Conservation (phyloP, 225 moss, liverwort and hornwort genomes). For the Pseudisothecium myosuroides region DNA sequence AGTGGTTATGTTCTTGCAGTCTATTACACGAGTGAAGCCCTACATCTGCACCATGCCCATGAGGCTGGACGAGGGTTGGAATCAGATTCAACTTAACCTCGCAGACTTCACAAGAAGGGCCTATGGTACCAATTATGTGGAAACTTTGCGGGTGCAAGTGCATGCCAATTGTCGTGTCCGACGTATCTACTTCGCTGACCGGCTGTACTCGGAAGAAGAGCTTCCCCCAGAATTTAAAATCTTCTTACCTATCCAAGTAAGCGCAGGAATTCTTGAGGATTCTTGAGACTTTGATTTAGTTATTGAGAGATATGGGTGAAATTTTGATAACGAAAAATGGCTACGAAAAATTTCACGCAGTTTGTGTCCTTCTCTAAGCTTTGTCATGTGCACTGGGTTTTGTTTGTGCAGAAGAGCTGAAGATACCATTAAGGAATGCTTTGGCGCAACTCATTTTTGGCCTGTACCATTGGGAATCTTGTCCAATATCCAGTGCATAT, state of each 20-base stretch:
- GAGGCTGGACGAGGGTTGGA: conserved; percentile 95
- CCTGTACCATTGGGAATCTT: conserved; percentile 3
- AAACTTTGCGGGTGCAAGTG: conserved; percentile 89
- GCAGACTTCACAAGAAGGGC: conserved; percentile 87
- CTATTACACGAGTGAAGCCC: conserved; percentile 80
- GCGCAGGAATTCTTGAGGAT: background rate
- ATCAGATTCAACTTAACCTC: conserved; percentile 90
- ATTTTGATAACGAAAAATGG: background rate
- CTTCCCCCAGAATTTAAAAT: conserved; percentile 90
- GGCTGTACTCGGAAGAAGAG: conserved; percentile 86
- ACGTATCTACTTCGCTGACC: conserved; percentile 90
- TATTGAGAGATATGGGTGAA: background rate
- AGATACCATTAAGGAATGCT: conserved; percentile 1
- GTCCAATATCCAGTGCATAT: conserved; percentile 16
- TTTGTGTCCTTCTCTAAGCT: background rate
- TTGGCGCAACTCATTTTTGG: conserved; percentile 24
- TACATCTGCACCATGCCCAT: conserved; percentile 96
- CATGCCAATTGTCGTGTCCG: conserved; percentile 94
- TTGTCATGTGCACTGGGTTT: background rate
- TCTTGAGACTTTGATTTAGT: background rate
- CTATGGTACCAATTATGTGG: conserved; percentile 92
- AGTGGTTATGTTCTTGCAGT: conserved; percentile 40
- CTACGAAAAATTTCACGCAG: background rate
- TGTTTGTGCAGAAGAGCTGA: conserved; percentile 39
- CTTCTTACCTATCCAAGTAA: conserved; percentile 91